A percentile compares a stretch with the other conserved stretches of the same genome.
These are phyloP conservation scores for Chlorociboria aeruginascens DNA, from an alignment of 495 filamentous ascomycete genomes.

Conservation along the genomic window DNA sequence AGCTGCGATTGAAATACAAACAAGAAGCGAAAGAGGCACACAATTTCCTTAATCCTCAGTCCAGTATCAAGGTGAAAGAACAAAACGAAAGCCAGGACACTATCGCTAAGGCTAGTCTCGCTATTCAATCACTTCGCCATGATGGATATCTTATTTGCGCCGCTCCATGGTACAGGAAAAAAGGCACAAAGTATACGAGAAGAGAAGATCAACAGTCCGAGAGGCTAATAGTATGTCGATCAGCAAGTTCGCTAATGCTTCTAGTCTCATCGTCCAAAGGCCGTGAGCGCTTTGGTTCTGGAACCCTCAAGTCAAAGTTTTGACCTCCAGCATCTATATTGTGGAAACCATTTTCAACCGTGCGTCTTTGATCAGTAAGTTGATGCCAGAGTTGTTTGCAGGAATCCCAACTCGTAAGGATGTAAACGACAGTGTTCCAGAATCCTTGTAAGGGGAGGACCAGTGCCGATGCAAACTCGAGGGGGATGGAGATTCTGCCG, in stretches of 20 bases:
- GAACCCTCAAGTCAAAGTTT: not conserved
- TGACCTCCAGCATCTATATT: not conserved
- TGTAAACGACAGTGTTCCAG: constrained; percentile 77
- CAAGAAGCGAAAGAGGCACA: too few species aligned
- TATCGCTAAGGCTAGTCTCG: too few species aligned
- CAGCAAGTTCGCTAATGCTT: not conserved
- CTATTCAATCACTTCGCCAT: too few species aligned
- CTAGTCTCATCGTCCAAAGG: not conserved
- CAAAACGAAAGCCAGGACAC: too few species aligned
- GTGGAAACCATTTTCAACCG: not conserved
- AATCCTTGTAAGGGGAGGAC: constrained; percentile 80
- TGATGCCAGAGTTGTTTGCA: constrained; percentile 10
- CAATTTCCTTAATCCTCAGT: too few species aligned
- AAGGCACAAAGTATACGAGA: too few species aligned
- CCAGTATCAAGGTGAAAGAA: too few species aligned
- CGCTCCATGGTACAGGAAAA: too few species aligned
- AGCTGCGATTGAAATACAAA: too few species aligned
- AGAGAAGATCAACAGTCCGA: too few species aligned
- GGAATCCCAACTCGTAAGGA: constrained; percentile 46
- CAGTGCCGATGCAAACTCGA: constrained; percentile 59
- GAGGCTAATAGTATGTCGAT: not conserved
- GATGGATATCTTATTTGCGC: too few species aligned
- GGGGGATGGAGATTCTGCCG: constrained; percentile 37
- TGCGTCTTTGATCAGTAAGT: not conserved
- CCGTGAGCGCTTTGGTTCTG: not conserved